Evolutionary conservation across 306 rosid genomes (phyloP), one percentile per base, ranked within the genome.

Genomic region (Lagenaria siceraria): DNA sequence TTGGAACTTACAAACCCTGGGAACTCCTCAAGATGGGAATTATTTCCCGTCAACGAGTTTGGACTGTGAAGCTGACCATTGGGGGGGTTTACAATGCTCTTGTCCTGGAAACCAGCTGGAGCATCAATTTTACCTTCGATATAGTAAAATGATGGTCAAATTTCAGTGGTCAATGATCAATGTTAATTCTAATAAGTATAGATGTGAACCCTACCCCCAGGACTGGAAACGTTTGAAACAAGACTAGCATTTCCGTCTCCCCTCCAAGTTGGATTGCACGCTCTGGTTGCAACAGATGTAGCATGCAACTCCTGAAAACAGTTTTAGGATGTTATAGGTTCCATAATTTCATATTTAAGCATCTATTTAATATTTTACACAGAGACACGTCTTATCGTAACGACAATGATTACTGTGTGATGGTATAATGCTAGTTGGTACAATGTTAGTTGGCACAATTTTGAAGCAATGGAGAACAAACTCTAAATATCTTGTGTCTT

Each of bases 1-100:
- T 80, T 81, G 75, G 87, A 83, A 78, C 85, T 80, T 54, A 85
- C 78, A 85, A 88, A 87, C 75, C 89, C 92, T 1, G 92, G 90
- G 82, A 91, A 90, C 70, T 88, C 90, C 35, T 91, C 91, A 17
- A 68, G 86, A 46, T 81, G 85, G 27, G 86, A 81, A 85, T 87
- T 54, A 87, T 83, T 85, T 60, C 77, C 75, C 55, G 62, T 74
- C 31, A 69, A 77, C 42, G 79, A 21, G 75, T 85, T 70, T 46
- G 75, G 87, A 81, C 83, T 77, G 52, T 84, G 77, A 83, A 79
- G 68, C 59, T 84, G 90, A 87, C 83, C 86, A 83, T 88, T 86
- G 78, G 78, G 69, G 61, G 79, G 80, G 8, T 90, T 82, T 77
- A 79, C 77, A 76, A 82, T 83, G 80, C 56, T 81, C 71, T 79